Evolutionary conservation across 1,284 basidiomycete species (phyloP), one percentile per base, ranked within the genome.

Genomic region (Ganoderma lingzhi): DNA sequence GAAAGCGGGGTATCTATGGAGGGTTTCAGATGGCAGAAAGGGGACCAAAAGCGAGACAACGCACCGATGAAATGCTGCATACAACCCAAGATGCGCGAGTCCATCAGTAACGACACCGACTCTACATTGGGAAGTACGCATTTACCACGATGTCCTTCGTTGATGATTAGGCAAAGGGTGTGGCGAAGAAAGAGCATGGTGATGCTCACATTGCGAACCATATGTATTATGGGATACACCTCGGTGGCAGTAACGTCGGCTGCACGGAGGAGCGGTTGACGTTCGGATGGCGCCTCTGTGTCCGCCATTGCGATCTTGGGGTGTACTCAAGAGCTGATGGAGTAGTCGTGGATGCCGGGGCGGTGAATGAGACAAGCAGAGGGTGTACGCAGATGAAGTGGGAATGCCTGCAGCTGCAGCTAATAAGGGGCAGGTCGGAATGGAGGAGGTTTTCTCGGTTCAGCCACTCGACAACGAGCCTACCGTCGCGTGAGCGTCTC

Each of bases 141-240:
- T 83, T 77, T 77, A 90, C 92, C 76, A 84, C 84, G 64, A 90
- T 80, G 78, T 93, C 91, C 90, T 92, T 73, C 17, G 19, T 9
- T 15, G 35, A 62, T 61, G 39, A 65, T 70, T 75, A 64, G 67
- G 12, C 23, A 53, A 35, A 4, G 55, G 59, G 51, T 19, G 44
- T 23, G 32, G 2, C 10, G 69, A 63, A 35, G 61, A 45, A 45
- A 23, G 63, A 32, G 41, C 62, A 55, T 4, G 17, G 39, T 4
- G 17, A 37, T 14, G 79, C 85, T 65, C 67, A 91, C 91, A 65
- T 82, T 78, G 81, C 88, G 83, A 71, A 93, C 88, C 82, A 89
- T 86, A 69, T 91, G 91, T 64, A 93, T 90, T 63, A 91, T 81
- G n/a, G 92, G 92, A 76, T 91, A 94, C 1, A 94, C 91, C 30